Evolutionary conservation across 768 basidiomycete species (phyloP).

Genomic region (Multifurca ochricompacta): DNA sequence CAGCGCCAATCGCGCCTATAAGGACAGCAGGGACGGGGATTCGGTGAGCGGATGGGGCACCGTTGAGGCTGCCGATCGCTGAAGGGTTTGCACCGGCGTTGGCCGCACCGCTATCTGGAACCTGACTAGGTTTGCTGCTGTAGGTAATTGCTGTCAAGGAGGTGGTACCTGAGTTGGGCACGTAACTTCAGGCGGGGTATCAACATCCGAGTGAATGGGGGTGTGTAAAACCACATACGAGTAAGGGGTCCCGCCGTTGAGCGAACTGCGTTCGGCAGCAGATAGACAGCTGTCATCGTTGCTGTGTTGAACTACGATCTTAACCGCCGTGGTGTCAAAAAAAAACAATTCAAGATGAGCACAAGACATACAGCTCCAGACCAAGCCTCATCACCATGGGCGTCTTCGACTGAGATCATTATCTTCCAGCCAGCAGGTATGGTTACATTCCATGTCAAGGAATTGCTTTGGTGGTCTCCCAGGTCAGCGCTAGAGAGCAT

Average conservation of each 20-base stretch:
- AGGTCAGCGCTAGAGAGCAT: conserved; percentile 43
- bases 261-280: neutral
- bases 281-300: conserved; percentile 34
- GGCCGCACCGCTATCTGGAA: neutral
- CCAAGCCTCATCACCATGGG: conserved; percentile 56
- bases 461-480: conserved; percentile 39
- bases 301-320: conserved; percentile 34
- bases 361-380: neutral
- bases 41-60: neutral
- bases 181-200: neutral
- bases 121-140: neutral
- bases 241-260: neutral
- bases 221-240: neutral
- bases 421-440: conserved; percentile 43
- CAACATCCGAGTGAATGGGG: too few relatives aligned
- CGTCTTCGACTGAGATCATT: conserved; percentile 47
- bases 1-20: neutral
- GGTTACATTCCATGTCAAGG: conserved; percentile 37
- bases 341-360: neutral
- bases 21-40: neutral
- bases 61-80: neutral
- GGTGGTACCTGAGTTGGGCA: neutral
- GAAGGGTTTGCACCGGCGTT: neutral
- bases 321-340: neutral
- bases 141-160: neutral